A percentile compares a stretch with the other conserved stretches of the same genome.
phyloP scores from a whole-genome alignment of 352 stramenopile genomes.

The Phytopythium vexans region DNA sequence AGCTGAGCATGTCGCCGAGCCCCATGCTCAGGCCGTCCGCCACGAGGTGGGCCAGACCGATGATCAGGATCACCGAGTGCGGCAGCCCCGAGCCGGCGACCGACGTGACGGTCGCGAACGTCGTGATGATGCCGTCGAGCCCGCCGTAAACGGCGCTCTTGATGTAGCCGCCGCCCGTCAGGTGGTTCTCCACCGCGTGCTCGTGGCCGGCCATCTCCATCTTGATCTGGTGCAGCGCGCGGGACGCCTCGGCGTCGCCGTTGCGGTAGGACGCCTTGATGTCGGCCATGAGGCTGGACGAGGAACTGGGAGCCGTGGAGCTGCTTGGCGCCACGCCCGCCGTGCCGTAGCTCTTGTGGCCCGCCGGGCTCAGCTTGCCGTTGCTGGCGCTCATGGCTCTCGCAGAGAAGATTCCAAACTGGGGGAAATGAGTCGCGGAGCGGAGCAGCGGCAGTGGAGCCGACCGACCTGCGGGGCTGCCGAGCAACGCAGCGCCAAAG shows the following conservation, averaged over 20 bases:
- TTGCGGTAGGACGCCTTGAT: conserved; percentile 51
- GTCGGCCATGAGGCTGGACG: conserved; percentile 42
- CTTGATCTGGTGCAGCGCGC: conserved; percentile 68
- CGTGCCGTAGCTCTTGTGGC: conserved; percentile 45
- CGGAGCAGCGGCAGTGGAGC: too few species aligned
- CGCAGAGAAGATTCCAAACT: too few species aligned
- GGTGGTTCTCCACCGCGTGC: conserved; percentile 74
- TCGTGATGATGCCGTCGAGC: conserved; percentile 96
- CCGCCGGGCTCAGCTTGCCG: conserved; percentile 20
- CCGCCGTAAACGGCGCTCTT: conserved; percentile 93
- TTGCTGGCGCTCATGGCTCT: conserved; percentile 4
- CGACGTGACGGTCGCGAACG: conserved; percentile 94
- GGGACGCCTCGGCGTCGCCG: conserved; percentile 48
- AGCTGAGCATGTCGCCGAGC: conserved; percentile 93
- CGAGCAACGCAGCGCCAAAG: too few species aligned
- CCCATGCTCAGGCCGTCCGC: conserved; percentile 95
- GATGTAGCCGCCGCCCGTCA: conserved; percentile 70
- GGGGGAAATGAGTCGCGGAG: too few species aligned
- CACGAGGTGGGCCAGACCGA: conserved; percentile 94
- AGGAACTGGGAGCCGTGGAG: conserved; percentile 10
- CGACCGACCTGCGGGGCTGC: too few species aligned
- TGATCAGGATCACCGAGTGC: conserved; percentile 92
- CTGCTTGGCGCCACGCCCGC: conserved; percentile 2
- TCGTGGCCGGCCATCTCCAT: conserved; percentile 45
- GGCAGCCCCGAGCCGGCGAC: conserved; percentile 88